phyloP scores from a whole-genome alignment of 2,329 filamentous ascomycete species.

The Alternaria alternata region DNA sequence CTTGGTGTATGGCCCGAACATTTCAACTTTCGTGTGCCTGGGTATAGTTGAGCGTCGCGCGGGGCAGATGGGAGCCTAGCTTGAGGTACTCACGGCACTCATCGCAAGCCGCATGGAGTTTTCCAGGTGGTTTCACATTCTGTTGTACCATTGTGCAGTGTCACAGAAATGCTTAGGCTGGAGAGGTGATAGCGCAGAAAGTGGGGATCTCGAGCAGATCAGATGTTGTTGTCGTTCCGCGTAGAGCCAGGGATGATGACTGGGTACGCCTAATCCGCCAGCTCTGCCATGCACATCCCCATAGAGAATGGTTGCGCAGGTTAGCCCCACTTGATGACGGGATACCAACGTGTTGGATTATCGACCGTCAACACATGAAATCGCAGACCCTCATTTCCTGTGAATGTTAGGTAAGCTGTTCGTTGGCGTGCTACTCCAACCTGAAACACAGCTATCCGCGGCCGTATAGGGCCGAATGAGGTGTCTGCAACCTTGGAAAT shows the following conservation, averaged over 20 bases:
- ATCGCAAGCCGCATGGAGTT: conserved; percentile 47
- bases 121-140: conserved; percentile 28
- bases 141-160: conserved; percentile 22
- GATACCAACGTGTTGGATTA: neutral
- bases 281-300: conserved; percentile 9
- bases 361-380: neutral
- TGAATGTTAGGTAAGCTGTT: neutral
- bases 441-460: conserved; percentile 11
- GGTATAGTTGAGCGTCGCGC: conserved; percentile 6
- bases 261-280: conserved; percentile 4
- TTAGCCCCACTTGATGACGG: conserved; percentile 10
- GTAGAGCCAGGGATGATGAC: neutral
- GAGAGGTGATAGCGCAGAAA: neutral
- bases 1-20: conserved; percentile 55
- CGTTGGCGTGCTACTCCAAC: neutral
- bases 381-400: neutral
- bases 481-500: neutral
- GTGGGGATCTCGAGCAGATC: neutral
- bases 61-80: conserved; percentile 1
- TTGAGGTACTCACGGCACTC: conserved; percentile 44
- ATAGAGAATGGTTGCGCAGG: conserved; percentile 1
- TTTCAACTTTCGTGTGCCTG: conserved; percentile 59
- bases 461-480: conserved; percentile 7
- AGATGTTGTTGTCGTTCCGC: conserved; percentile 6
- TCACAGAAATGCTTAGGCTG: neutral